Conservation (phyloP, 257 asterid species). For the Paulownia fortunei region DNA sequence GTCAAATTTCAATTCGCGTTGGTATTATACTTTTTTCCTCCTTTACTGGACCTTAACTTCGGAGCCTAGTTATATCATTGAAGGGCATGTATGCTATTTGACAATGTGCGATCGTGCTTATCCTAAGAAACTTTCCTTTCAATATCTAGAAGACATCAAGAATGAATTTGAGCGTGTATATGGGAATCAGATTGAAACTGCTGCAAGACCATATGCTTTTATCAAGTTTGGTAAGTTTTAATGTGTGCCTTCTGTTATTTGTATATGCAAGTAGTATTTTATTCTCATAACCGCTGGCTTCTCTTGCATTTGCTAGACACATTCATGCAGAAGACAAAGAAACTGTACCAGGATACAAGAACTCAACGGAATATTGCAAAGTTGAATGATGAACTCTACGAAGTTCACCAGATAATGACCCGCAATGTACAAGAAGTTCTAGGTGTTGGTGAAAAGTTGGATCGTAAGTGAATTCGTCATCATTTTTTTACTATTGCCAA, state of each 20-base stretch:
- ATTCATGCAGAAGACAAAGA: constrained; percentile 91
- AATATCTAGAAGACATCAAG: constrained; percentile 93
- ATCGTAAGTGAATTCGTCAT: constrained; percentile 66
- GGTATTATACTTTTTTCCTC: background rate
- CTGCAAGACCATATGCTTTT: constrained; percentile 97
- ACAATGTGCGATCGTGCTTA: constrained; percentile 94
- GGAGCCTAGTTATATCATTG: constrained; percentile 76
- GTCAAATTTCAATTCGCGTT: background rate
- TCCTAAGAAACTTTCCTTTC: constrained; percentile 94
- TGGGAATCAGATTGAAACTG: constrained; percentile 92
- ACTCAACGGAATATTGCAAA: constrained; percentile 86
- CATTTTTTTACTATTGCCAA: background rate
- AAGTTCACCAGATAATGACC: constrained; percentile 99
- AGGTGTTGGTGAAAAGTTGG: constrained; percentile 98
- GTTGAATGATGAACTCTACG: constrained; percentile 98
- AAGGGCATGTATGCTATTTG: constrained; percentile 91
- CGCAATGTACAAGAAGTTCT: constrained; percentile 99
- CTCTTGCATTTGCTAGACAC: constrained; percentile 60
- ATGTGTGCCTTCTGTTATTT: constrained; percentile 22
- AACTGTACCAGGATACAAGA: constrained; percentile 93
- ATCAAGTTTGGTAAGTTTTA: constrained; percentile 79
- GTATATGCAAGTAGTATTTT: background rate
- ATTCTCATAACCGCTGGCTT: constrained; percentile 13
- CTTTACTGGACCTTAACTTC: constrained; percentile 52
- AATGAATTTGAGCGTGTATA: constrained; percentile 88